These are phyloP conservation scores for Hypsizygus ulmarius DNA, from an alignment of 1,284 basidiomycete genomes.

Conservation along the genomic window DNA sequence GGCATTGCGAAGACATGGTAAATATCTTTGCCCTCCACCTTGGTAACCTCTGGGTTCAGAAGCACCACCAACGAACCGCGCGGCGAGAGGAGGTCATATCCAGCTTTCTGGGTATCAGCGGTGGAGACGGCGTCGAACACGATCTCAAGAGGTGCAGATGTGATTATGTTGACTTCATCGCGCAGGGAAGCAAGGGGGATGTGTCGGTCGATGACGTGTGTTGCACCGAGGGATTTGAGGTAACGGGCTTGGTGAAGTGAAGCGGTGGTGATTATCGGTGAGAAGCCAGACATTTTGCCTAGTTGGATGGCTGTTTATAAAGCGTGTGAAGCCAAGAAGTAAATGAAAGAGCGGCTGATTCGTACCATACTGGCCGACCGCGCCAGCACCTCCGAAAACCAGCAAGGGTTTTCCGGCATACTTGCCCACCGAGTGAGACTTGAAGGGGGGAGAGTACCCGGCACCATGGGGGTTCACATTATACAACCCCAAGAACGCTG, in stretches of 20 bases:
- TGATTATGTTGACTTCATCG: conserved; percentile 26
- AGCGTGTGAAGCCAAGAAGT: neutral
- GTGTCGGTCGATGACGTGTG: conserved; percentile 46
- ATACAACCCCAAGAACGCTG: conserved; percentile 38
- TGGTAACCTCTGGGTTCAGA: conserved; percentile 2
- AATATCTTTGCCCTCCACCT: conserved; percentile 24
- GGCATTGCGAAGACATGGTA: conserved; percentile 26
- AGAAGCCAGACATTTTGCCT: conserved; percentile 50
- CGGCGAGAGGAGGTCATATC: conserved; percentile 26
- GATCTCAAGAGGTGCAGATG: conserved; percentile 30
- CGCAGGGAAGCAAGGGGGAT: conserved; percentile 25
- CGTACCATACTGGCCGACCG: conserved; percentile 37
- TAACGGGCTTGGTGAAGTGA: conserved; percentile 33
- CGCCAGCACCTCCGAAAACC: conserved; percentile 37
- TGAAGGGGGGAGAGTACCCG: conserved; percentile 29
- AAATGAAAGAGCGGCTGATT: neutral
- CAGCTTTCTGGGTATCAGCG: conserved; percentile 28
- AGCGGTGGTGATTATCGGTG: conserved; percentile 10
- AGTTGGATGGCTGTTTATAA: conserved; percentile 46
- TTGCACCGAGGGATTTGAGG: conserved; percentile 52
- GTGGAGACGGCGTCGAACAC: conserved; percentile 39
- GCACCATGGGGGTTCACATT: conserved; percentile 28
- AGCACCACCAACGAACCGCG: conserved; percentile 19
- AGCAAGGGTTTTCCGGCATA: conserved; percentile 34
- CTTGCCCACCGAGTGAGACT: conserved; percentile 34